A percentile compares a stretch with the other conserved stretches of the same genome.
These are phyloP conservation scores for Chrysoporthe austroafricana DNA, from an alignment of 2,329 filamentous ascomycete genomes.

Conservation along the genomic window DNA sequence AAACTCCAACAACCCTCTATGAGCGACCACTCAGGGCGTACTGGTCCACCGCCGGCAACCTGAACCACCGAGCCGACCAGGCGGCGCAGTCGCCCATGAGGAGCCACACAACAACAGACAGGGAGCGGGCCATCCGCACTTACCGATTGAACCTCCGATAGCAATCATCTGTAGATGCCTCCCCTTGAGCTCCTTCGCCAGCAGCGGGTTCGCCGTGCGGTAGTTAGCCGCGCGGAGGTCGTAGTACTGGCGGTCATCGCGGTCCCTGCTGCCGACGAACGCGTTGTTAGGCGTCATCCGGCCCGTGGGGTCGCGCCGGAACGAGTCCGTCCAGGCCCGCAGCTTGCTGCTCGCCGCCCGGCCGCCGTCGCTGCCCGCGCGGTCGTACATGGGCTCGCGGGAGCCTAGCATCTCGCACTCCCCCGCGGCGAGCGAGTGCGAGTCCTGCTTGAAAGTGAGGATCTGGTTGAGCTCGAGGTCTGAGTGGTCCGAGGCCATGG, in stretches of 20 bases:
- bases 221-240: slow-evolving; percentile 64
- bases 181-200: slow-evolving; percentile 78
- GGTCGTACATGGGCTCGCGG: slow-evolving; percentile 44
- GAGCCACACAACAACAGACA: too few species aligned
- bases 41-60: too few species aligned
- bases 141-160: slow-evolving; percentile 87
- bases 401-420: slow-evolving; percentile 56
- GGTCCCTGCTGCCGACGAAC: slow-evolving; percentile 30
- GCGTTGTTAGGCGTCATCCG: slow-evolving; percentile 48
- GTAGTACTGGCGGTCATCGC: slow-evolving; percentile 54
- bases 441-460: slow-evolving; percentile 62
- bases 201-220: slow-evolving; percentile 74
- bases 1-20: background rate
- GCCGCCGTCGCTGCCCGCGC: slow-evolving; percentile 30
- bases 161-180: slow-evolving; percentile 97
- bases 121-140: background rate
- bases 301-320: slow-evolving; percentile 62
- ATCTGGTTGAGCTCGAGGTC: slow-evolving; percentile 60
- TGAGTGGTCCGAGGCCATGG: slow-evolving; percentile 41
- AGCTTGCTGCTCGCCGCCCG: slow-evolving; percentile 48
- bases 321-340: slow-evolving; percentile 60
- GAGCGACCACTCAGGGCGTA: too few species aligned
- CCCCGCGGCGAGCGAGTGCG: slow-evolving; percentile 48
- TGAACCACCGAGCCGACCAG: background rate
- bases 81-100: background rate